Base-by-base conservation (phyloP, 768 basidiomycete species). In the Suillus bovinus region DNA sequence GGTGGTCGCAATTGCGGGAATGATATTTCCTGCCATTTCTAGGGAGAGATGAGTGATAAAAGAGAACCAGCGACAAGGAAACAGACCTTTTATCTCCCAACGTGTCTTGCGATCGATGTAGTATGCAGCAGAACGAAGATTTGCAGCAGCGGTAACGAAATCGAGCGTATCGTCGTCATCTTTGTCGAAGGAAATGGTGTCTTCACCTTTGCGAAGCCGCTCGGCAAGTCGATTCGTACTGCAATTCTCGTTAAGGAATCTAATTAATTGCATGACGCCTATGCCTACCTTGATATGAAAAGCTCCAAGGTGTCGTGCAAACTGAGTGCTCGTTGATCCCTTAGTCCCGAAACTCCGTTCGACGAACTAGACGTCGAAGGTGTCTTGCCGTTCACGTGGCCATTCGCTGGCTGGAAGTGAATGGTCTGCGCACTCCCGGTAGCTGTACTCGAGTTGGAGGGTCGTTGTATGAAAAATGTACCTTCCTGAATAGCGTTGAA, bases 21-120 rank as follows among this genome's bases (percentile, higher is more conserved):
- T 99, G 69, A 99, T 99, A 76, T 99, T 99, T 11, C 97, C 97
- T 0, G 97, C 97, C 93, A 98, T 99, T 76, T 98, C 96, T 96
- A n/a, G 5, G 44, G 4, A 17, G 33, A 16, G 41, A 33, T n/a
- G 34, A 42, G 22, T 33, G 5, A 3, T 2, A 10, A 42, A 3
- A 1, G 22, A 22, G 16, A 41, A 46, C 39, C 6, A 53, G 53
- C 27, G 20, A n/a, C 3, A 56, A 27, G 6, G 38, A 27, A 54
- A 53, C 75, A 47, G 58, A 93, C 95, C 94, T 85, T 99, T 99
- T 56, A 99, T 88, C 72, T 98, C 90, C 93, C 96, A 99, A 17
- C 94, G 85, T 1, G 94, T 98, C 80, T 96, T 95, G 5, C 81
- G 82, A 7, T 84, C 83, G 41, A 99, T 99, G 5, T 88, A 89